Evolutionary conservation across 331 rosid species (phyloP).

Genomic region (Rosa hybrid): DNA sequence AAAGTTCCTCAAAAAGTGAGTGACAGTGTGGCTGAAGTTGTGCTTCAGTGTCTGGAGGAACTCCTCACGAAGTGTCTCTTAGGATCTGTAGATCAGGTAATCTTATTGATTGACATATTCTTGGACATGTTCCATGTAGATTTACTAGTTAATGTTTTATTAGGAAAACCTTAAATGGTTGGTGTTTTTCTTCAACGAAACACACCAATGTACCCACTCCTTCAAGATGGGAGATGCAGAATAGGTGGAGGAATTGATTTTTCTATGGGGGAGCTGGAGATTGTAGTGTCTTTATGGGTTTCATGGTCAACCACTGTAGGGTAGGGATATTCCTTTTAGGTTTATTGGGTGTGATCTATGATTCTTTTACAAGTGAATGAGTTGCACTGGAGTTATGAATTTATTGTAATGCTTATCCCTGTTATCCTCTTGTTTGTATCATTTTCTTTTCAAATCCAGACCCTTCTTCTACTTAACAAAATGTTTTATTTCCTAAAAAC

Average conservation of each 20-base stretch:
- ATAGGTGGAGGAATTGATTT: background rate
- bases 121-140: background rate
- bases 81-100: conserved; percentile 87
- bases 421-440: background rate
- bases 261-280: background rate
- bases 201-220: background rate
- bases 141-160: background rate
- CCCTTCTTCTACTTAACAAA: background rate
- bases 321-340: background rate
- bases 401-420: background rate
- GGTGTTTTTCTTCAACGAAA: background rate
- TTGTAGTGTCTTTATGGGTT: background rate
- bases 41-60: conserved; percentile 78
- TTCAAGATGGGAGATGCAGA: background rate
- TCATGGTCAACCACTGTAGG: background rate
- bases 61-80: conserved; percentile 75
- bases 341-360: background rate
- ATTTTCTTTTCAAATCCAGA: background rate
- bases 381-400: background rate
- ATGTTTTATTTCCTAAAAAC: background rate
- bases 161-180: background rate
- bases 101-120: conserved; percentile 23
- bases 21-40: conserved; percentile 85
- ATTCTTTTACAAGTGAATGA: background rate
- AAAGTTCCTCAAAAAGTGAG: conserved; percentile 51